Evolutionary conservation across 495 filamentous ascomycete genomes (phyloP), one percentile per base, ranked within the genome.

Genomic region (Apodospora peruviana): DNA sequence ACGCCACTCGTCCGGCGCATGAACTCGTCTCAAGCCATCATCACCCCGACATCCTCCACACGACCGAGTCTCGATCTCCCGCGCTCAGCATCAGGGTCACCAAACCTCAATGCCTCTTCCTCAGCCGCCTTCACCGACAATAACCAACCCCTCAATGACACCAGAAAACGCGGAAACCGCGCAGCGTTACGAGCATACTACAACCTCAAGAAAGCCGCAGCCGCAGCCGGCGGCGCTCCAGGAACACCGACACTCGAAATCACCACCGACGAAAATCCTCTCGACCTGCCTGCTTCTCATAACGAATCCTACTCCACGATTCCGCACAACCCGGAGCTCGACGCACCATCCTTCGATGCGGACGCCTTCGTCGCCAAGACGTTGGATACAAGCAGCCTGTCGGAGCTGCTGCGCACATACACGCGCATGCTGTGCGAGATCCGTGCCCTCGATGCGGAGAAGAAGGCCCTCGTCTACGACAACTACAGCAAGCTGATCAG

Each of bases 401-500:
- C 80, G 48, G 83, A 81, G 34, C 66, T 90, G 18, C 55, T 91
- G 45, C 74, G 70, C 43, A 69, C 79, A 0, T 86, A 90, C 63
- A 78, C 80, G 47, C 72, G 75, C 5, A 66, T 90, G 27, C 67
- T 90, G 9, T 67, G 73, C 55, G 93, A 97, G 64, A 93, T 95
- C 29, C 76, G 90, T 19, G 87, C 86, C 2, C 75, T 97, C 16
- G 93, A 97, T 60, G 91, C 91, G 18, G 93, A 98, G 72, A 83
- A 88, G 59, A 98, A 98, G 67, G 90, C 93, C 19, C 73, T 98
- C 35, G 93, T 98, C 4, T 98, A 98, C 64, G 93, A 98, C 65
- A 98, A 98, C 64, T 98, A 96, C 66, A 88, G 82, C 52, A 97
- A 96, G 72, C 71, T 98, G 58, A 96, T 98, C 52, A 79, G 82